These are phyloP conservation scores for Anthostomella pinea DNA, from an alignment of 2,329 filamentous ascomycete genomes.

Conservation along the genomic window DNA sequence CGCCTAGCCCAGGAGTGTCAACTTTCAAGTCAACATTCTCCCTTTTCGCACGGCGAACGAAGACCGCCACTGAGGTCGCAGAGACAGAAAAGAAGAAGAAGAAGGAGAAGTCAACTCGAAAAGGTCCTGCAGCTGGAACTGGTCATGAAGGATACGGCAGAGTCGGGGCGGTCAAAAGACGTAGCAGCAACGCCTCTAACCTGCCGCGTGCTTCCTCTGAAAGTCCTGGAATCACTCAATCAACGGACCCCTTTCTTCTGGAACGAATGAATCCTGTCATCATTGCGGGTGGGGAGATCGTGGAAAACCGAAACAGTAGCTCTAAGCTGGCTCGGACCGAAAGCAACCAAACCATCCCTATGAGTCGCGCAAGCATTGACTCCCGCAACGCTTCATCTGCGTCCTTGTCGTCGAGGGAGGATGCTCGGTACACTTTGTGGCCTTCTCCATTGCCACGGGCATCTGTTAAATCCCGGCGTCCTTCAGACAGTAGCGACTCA, in stretches of 20 bases:
- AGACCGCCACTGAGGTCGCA: constrained; percentile 52
- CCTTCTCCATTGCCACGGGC: constrained; percentile 51
- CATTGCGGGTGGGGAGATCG: constrained; percentile 60
- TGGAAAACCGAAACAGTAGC: constrained; percentile 58
- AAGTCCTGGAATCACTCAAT: constrained; percentile 42
- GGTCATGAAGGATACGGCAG: constrained; percentile 84
- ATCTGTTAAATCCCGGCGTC: constrained; percentile 36
- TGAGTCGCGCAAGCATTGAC: constrained; percentile 41
- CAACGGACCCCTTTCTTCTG: constrained; percentile 55
- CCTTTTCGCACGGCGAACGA: constrained; percentile 72
- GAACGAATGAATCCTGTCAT: constrained; percentile 65
- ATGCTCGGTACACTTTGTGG: constrained; percentile 46
- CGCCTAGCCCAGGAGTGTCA: constrained; percentile 55
- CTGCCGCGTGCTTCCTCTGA: constrained; percentile 51
- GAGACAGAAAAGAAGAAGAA: constrained; percentile 50
- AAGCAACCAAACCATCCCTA: constrained; percentile 46
- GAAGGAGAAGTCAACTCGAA: constrained; percentile 58
- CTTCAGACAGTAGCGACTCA: constrained; percentile 57
- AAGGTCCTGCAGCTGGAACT: constrained; percentile 86
- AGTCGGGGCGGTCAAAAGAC: constrained; percentile 58
- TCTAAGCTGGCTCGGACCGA: constrained; percentile 47
- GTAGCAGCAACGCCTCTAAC: constrained; percentile 59
- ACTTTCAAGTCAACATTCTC: constrained; percentile 67
- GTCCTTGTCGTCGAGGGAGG: constrained; percentile 40
- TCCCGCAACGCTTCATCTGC: constrained; percentile 41